Conservation (phyloP, 2,329 filamentous ascomycete genomes). For the Aureobasidium sp. region DNA sequence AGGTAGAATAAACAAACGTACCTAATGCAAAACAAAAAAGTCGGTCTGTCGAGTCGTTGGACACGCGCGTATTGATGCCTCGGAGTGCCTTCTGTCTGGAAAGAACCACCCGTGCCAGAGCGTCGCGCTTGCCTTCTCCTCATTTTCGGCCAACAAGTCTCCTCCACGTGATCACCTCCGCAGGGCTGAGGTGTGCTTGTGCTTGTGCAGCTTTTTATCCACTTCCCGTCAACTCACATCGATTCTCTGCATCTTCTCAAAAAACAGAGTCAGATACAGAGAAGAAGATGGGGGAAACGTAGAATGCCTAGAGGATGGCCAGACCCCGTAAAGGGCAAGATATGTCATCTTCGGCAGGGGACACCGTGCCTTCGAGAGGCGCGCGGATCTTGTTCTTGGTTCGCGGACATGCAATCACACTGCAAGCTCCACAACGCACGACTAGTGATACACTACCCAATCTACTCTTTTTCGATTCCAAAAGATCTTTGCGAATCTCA, state of each 20-base stretch:
- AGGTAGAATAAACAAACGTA: slow-evolving; percentile 10
- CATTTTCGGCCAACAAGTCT: slow-evolving; percentile 3
- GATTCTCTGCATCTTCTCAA: background rate
- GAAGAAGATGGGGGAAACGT: background rate
- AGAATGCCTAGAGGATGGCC: background rate
- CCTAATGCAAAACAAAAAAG: slow-evolving; percentile 14
- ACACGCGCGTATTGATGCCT: slow-evolving; percentile 14
- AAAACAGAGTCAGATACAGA: background rate
- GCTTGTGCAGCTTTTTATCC: background rate
- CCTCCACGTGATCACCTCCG: background rate
- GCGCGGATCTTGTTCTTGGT: slow-evolving; percentile 15
- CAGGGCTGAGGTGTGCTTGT: background rate
- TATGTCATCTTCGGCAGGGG: slow-evolving; percentile 13
- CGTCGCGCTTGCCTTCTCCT: slow-evolving; percentile 9
- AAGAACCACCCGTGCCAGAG: slow-evolving; percentile 4
- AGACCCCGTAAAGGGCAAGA: background rate
- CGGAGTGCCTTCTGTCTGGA: slow-evolving; percentile 11
- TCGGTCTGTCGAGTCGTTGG: slow-evolving; percentile 14
- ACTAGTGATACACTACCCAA: slow-evolving; percentile 13
- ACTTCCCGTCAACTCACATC: background rate
- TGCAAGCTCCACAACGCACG: slow-evolving; percentile 13
- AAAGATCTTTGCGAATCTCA: background rate
- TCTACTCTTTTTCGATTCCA: background rate
- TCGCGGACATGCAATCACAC: slow-evolving; percentile 13
- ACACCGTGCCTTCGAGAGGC: slow-evolving; percentile 12